Evolutionary conservation across 495 filamentous ascomycete genomes (phyloP).

Genomic region (Aspergillus diversus): DNA sequence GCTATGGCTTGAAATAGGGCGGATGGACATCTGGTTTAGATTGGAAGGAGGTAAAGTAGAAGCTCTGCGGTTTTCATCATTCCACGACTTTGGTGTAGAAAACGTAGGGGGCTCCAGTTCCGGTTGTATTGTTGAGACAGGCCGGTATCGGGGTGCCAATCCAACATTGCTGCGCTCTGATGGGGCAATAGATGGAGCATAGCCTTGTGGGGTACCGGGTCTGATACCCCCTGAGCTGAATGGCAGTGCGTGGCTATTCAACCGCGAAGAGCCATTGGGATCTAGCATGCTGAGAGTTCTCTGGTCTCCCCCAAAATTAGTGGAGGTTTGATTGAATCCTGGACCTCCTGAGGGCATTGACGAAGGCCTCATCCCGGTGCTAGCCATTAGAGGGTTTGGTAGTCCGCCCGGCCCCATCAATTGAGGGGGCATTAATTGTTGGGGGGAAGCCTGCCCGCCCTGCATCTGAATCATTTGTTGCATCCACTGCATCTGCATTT

Average conservation of each 20-base stretch:
- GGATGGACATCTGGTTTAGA: conserved; percentile 29
- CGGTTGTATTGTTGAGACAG: conserved; percentile 64
- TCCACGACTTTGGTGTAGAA: conserved; percentile 55
- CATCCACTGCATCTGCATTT: conserved; percentile 90
- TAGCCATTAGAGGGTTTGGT: conserved; percentile 19
- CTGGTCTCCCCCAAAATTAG: conserved; percentile 36
- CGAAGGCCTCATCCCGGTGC: conserved; percentile 40
- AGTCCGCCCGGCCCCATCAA: conserved; percentile 8
- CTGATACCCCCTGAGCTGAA: conserved; percentile 34
- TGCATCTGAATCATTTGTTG: conserved; percentile 79
- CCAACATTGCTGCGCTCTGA: conserved; percentile 94
- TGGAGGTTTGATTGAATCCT: conserved; percentile 24
- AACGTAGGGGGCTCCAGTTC: conserved; percentile 46
- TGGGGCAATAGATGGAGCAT: conserved; percentile 81
- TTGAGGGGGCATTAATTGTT: conserved; percentile 24
- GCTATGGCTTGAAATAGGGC: conserved; percentile 38
- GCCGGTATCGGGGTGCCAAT: conserved; percentile 86
- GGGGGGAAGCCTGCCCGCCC: conserved; percentile 34
- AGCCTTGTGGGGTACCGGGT: conserved; percentile 49
- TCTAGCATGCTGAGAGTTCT: conserved; percentile 85
- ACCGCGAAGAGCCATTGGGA: conserved; percentile 64
- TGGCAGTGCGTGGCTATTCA: conserved; percentile 39
- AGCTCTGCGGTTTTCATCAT: conserved; percentile 46
- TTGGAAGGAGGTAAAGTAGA: conserved; percentile 27
- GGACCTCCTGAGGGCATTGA: conserved; percentile 44